Evolutionary conservation across 1,284 basidiomycete species (phyloP).

Genomic region (Stereum hirsutum): DNA sequence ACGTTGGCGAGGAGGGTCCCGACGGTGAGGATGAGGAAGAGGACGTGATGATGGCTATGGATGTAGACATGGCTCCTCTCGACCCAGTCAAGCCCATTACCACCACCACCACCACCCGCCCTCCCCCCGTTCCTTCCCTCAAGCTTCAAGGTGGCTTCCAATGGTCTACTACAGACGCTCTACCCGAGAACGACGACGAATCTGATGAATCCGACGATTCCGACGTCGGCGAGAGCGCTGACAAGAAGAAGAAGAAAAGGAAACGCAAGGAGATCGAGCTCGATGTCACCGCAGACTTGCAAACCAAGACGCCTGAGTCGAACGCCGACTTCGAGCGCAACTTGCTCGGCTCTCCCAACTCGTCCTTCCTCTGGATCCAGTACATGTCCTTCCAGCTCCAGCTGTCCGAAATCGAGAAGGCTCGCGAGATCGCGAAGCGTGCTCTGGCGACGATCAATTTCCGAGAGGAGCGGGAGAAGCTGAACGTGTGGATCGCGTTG

Average conservation of each 20-base stretch:
- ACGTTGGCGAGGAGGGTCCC: constrained; percentile 14
- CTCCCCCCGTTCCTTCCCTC: constrained; percentile 27
- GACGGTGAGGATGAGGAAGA: constrained; percentile 26
- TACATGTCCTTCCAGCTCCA: constrained; percentile 99
- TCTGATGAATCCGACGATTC: constrained; percentile 41
- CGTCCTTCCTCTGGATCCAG: constrained; percentile 97
- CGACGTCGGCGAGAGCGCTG: constrained; percentile 31
- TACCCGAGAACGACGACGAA: constrained; percentile 25
- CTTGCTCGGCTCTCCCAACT: constrained; percentile 93
- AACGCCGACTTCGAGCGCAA: constrained; percentile 92
- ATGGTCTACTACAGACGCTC: constrained; percentile 42
- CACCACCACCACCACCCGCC: constrained; percentile 7
- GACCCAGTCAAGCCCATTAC: constrained; percentile 10
- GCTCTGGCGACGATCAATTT: constrained; percentile 89
- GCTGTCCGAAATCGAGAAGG: constrained; percentile 92
- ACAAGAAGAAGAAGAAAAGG: constrained; percentile 53
- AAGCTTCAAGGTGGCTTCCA: constrained; percentile 56
- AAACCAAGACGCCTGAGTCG: constrained; percentile 80
- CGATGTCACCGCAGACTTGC: constrained; percentile 82
- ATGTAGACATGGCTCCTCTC: constrained; percentile 26
- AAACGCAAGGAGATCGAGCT: constrained; percentile 66
- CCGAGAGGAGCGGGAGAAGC: constrained; percentile 92
- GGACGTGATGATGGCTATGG: constrained; percentile 30
- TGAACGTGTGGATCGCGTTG: constrained; percentile 97
- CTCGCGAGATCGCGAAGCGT: constrained; percentile 78